Conservation (phyloP, 305 asterid species). For the Plantago coronopus region DNA sequence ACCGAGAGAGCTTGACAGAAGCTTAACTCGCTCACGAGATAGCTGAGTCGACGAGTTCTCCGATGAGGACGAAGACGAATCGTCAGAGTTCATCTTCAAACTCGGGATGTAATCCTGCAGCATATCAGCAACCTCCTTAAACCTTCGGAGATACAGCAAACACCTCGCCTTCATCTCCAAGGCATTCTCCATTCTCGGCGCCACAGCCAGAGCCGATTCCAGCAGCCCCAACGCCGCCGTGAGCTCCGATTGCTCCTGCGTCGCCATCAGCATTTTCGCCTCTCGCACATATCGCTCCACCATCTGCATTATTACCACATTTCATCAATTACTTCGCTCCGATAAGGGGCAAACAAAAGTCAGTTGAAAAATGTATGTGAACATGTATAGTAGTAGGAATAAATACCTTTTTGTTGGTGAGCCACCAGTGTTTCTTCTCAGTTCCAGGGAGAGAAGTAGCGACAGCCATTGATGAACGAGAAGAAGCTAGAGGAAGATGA, state of each 20-base stretch:
- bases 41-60: constrained; percentile 28
- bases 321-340: background rate
- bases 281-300: constrained; percentile 45
- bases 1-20: constrained; percentile 35
- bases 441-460: constrained; percentile 45
- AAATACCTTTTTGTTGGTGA: constrained; percentile 67
- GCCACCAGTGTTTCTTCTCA: constrained; percentile 94
- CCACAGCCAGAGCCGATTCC: constrained; percentile 41
- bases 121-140: constrained; percentile 56
- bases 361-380: background rate
- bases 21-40: constrained; percentile 38
- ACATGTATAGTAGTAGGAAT: background rate
- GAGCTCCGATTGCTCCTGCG: constrained; percentile 35
- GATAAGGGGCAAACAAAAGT: no score
- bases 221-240: constrained; percentile 38
- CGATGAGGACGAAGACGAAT: constrained; percentile 35
- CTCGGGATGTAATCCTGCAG: constrained; percentile 51
- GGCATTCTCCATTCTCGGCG: constrained; percentile 46
- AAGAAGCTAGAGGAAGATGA: constrained; percentile 1
- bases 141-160: constrained; percentile 43
- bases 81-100: constrained; percentile 30
- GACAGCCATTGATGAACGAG: constrained; percentile 54
- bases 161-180: constrained; percentile 49
- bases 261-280: constrained; percentile 40
- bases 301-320: constrained; percentile 25